Percentiles rank a stretch among this genome's conserved stretches.
Conservation (phyloP, 1,139 yeast species). For the Lodderomyces metapsilosis region DNA sequence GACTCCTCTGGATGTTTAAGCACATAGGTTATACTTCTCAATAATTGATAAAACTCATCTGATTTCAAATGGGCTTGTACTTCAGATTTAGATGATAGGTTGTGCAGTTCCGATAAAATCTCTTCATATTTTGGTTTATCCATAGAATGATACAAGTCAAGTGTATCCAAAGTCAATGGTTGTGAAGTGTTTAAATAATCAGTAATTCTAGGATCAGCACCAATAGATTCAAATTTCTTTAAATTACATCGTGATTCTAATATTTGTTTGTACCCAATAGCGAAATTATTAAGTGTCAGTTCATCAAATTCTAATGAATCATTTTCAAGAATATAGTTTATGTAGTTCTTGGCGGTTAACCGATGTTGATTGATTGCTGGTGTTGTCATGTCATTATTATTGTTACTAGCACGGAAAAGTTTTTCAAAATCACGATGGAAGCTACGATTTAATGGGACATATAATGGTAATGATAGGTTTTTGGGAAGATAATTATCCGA, state of each 20-base stretch:
- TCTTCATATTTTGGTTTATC: conserved; percentile 12
- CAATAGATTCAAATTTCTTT: conserved; percentile 1
- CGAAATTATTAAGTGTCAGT: conserved; percentile 6
- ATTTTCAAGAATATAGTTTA: conserved; percentile 10
- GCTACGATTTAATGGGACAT: conserved; percentile 11
- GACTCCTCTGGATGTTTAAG: conserved; percentile 41
- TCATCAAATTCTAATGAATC: conserved; percentile 11
- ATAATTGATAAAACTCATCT: conserved; percentile 19
- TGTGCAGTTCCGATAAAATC: conserved; percentile 7
- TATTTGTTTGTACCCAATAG: not conserved
- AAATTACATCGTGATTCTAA: conserved; percentile 2
- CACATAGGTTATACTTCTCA: conserved; percentile 29
- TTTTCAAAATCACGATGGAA: conserved; percentile 11
- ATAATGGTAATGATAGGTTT: conserved; percentile 13
- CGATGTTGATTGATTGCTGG: conserved; percentile 8
- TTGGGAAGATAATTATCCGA: conserved; percentile 8
- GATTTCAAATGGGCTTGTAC: not conserved
- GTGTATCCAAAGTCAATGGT: conserved; percentile 17
- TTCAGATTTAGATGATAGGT: conserved; percentile 1
- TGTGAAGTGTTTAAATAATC: not conserved
- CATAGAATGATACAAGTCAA: conserved; percentile 17
- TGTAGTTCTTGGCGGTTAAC: conserved; percentile 9
- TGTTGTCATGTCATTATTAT: conserved; percentile 3
- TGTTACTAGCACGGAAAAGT: conserved; percentile 6
- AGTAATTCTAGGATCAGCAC: not conserved